These are phyloP conservation scores for Auricularia cornea DNA, from an alignment of 768 basidiomycete species.

Conservation along the genomic window DNA sequence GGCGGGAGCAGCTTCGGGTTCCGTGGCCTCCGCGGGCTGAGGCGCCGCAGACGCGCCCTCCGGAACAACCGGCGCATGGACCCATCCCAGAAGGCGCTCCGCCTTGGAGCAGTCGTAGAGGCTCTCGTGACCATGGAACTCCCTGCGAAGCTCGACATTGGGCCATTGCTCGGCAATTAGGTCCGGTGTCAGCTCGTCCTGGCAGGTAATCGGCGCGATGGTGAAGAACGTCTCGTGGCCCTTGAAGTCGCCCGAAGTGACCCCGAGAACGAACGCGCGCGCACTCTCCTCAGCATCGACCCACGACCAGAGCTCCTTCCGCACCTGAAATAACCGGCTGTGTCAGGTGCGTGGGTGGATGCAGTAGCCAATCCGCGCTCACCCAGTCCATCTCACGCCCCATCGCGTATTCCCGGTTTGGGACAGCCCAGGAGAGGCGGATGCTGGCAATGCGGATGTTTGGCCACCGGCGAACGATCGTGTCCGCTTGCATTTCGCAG, in stretches of 20 bases:
- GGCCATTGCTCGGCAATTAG: slow-evolving; percentile 43
- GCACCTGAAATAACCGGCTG: slow-evolving; percentile 14
- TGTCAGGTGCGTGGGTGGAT: slow-evolving; percentile 15
- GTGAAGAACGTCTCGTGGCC: slow-evolving; percentile 69
- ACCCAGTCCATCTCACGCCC: slow-evolving; percentile 6
- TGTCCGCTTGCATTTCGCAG: slow-evolving; percentile 59
- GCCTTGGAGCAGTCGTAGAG: slow-evolving; percentile 65
- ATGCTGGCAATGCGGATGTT: slow-evolving; percentile 59
- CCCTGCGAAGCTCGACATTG: slow-evolving; percentile 34
- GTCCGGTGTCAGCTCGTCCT: slow-evolving; percentile 35
- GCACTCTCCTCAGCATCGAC: slow-evolving; percentile 59
- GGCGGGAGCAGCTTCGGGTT: not conserved
- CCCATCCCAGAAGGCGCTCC: slow-evolving; percentile 55
- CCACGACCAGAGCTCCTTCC: slow-evolving; percentile 59
- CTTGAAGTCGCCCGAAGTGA: slow-evolving; percentile 40
- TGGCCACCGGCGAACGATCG: slow-evolving; percentile 54
- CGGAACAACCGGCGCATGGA: slow-evolving; percentile 23
- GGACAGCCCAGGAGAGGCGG: slow-evolving; percentile 51
- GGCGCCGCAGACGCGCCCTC: not conserved
- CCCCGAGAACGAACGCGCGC: slow-evolving; percentile 53
- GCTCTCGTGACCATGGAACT: slow-evolving; percentile 26
- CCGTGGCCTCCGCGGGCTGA: not conserved
- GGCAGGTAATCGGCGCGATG: slow-evolving; percentile 44
- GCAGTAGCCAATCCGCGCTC: not conserved
- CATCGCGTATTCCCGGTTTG: slow-evolving; percentile 24